Conservation (phyloP, 1,139 yeast genomes). For the Nakaseomyces kungkrabaensis region DNA sequence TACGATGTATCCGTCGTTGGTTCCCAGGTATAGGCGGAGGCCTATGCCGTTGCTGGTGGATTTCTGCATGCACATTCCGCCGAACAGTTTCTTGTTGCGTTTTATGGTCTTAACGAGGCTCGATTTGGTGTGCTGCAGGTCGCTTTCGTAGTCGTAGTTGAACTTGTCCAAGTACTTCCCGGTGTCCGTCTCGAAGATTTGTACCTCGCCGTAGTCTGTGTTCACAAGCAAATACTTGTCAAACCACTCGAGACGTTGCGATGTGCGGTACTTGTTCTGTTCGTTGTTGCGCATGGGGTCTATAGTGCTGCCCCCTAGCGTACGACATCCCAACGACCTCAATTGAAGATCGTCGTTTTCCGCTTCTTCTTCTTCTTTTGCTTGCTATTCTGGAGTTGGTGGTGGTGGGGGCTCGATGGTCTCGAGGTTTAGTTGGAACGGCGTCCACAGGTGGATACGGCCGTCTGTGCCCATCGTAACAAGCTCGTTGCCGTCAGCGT, state of each 20-base stretch:
- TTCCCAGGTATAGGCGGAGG: constrained; percentile 14
- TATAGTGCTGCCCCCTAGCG: constrained; percentile 28
- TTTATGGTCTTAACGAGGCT: too few relatives aligned
- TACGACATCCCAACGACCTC: constrained; percentile 24
- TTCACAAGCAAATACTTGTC: constrained; percentile 49
- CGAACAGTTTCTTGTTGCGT: constrained; percentile 1
- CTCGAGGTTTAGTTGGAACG: constrained; percentile 6
- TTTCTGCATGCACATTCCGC: constrained; percentile 3
- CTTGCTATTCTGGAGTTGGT: background rate
- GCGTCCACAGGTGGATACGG: constrained; percentile 20
- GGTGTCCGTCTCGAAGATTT: constrained; percentile 50
- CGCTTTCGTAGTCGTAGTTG: constrained; percentile 6
- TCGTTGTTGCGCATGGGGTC: constrained; percentile 31
- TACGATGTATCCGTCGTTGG: constrained; percentile 7
- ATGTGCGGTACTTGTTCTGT: constrained; percentile 21
- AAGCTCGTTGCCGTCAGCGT: constrained; percentile 14
- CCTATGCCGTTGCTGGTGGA: constrained; percentile 12
- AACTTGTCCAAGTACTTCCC: constrained; percentile 39
- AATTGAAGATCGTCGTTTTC: background rate
- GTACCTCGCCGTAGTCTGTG: constrained; percentile 68
- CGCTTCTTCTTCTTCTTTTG: background rate
- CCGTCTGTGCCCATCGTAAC: constrained; percentile 23
- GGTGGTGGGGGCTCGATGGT: background rate
- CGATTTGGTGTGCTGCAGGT: constrained; percentile 2
- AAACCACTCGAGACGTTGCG: constrained; percentile 41